Base-by-base conservation (phyloP, 768 basidiomycete genomes). In the Hypholoma sublateritium region DNA sequence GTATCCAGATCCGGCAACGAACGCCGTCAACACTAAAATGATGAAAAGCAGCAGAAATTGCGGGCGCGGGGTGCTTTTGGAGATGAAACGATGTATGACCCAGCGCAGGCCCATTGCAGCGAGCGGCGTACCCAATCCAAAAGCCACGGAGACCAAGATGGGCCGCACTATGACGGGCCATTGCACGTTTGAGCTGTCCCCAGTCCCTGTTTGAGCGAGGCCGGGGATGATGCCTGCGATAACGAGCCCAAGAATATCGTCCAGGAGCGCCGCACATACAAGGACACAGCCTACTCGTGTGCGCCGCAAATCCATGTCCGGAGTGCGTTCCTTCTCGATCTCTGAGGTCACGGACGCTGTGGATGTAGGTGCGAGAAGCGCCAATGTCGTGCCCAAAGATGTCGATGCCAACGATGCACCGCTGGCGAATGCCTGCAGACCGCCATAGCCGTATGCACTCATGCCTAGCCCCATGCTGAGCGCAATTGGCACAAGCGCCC, bases 331-430 rank as follows among this genome's bases (percentile, higher is more conserved):
- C 36, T 41, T 21, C 35, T 51, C 19, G 12, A 36, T 5, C 2
- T 13, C 16, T 42, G 28, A 32, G 9, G 28, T 32, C 9, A 32
- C 28, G 28, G 28, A n/a, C n/a, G n/a, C n/a, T 25, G 5, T 25
- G 17, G 50, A 17, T 21, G 47, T 22, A 24, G 77, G 72, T n/a
- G 72, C 75, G 25, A 89, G 73, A 13, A 88, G 75, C 14, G 80
- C 75, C n/a, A 89, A 76, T 0, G 85, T 87, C 25, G 87, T 90
- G 0, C 87, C 87, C 2, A 89, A 75, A 0, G 83, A 85, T 0
- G 87, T 89, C 0, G 84, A 82, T 16, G 80, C 82, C 1, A 88
- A 72, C 0, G 86, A 79, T 1, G 85, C 83, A 0, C 87, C 87
- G 0, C 84, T 83, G 0, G 81, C 77, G 64, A 90, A 88, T 2